Conservation (phyloP, 257 asterid genomes). For the Solanum pinnatisectum region DNA sequence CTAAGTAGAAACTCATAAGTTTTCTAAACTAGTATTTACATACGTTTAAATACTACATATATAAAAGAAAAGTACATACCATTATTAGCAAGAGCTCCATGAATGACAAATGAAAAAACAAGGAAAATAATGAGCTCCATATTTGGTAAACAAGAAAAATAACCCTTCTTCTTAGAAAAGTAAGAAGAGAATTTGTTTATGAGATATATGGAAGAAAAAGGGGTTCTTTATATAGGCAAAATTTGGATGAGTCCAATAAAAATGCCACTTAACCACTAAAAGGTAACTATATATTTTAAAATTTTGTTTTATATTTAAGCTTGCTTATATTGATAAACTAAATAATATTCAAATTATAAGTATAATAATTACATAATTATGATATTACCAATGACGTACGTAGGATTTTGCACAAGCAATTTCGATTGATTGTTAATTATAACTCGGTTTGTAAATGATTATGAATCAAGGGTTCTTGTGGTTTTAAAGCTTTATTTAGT, state of each 20-base stretch:
- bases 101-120: slow-evolving; percentile 9
- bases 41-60: background rate
- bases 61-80: background rate
- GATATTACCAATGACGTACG: background rate
- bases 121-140: slow-evolving; percentile 13
- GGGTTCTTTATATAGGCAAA: background rate
- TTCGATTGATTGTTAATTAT: background rate
- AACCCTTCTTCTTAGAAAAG: background rate
- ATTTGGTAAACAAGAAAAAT: background rate
- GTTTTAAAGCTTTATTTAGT: no score
- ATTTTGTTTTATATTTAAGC: background rate
- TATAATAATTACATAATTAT: background rate
- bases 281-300: background rate
- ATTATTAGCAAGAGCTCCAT: slow-evolving; percentile 16
- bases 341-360: background rate
- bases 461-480: no score
- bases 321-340: background rate
- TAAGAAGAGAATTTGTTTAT: background rate
- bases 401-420: background rate
- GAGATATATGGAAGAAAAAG: background rate
- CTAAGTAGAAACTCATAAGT: background rate
- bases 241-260: background rate
- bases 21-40: background rate
- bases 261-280: background rate
- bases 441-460: no score